Evolutionary conservation across 768 basidiomycete species (phyloP), one percentile per base, ranked within the genome.

Genomic region (Agrocybe pediades): DNA sequence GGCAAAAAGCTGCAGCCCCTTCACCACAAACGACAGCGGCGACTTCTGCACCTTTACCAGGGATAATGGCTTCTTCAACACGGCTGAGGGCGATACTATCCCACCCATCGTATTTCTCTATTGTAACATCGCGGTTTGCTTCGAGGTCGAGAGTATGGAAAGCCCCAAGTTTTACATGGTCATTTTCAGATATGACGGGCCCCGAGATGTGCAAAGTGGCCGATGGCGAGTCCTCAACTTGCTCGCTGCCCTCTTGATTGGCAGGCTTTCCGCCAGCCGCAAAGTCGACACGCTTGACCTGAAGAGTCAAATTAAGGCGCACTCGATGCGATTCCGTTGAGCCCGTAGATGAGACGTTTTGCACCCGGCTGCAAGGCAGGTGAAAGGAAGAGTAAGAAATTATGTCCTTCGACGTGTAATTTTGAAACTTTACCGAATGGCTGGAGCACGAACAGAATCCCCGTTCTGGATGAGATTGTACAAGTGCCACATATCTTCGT

Each of bases 401-500:
- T 20, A 25, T 1, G 9, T 13, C 15, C 44, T 9, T 16, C 13
- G 17, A 25, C 25, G 42, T 15, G 51, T 29, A 27, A 41, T 33
- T 54, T 6, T 41, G 2, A 57, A 80, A 60, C 60, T 51, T n/a
- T 50, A 88, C 84, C 95, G 84, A 55, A 98, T 79, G 9, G 95
- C 92, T 46, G 89, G 80, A 11, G 94, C 92, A 57, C 93, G 82
- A 41, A 98, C 86, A 53, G 84, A 74, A 65, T 98, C 95, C 16
- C 90, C 92, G 75, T 88, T 79, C 59, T 91, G 84, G 50, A 99
- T 97, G 51, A 99, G 78, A 74, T 99, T 98, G 71, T 98, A 99
- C 24, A 98, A 78, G 79, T 99, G 97, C 95, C 96, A 99, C 90
- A 99, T 97, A 70, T 99, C 97, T 72, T 99, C 97, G 64, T 98